Percentiles rank a stretch among this genome's conserved stretches.
Conservation (phyloP, 1,284 basidiomycete species). For the Marasmius sp. region DNA sequence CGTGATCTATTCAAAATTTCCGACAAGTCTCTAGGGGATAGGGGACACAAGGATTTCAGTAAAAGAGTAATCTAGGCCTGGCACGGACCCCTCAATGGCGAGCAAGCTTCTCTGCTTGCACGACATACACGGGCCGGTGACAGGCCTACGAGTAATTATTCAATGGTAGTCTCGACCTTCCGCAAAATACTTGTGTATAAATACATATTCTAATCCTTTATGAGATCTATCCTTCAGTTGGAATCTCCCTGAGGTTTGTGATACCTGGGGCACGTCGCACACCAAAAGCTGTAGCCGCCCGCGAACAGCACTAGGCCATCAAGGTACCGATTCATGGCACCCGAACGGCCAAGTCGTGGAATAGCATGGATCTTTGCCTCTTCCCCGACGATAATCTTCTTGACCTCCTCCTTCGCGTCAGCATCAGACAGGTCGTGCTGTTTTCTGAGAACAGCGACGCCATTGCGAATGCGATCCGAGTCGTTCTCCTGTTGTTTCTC, state of each 20-base stretch:
- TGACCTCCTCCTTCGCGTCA: conserved; percentile 15
- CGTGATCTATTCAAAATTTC: no score
- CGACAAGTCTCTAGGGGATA: no score
- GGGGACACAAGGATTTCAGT: no score
- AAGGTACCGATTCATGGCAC: conserved; percentile 13
- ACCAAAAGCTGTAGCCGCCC: conserved; percentile 20
- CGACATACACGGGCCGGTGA: no score
- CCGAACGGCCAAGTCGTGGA: neutral
- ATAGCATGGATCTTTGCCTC: conserved; percentile 16
- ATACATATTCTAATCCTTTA: no score
- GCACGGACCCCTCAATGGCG: no score
- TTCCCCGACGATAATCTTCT: conserved; percentile 18
- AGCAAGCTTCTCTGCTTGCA: no score
- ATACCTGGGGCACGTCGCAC: conserved; percentile 19
- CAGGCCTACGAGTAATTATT: no score
- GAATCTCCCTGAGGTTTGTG: conserved; percentile 14
- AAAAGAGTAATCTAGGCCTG: no score
- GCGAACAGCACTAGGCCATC: conserved; percentile 17
- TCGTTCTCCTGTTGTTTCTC: conserved; percentile 15
- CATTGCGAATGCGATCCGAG: conserved; percentile 21
- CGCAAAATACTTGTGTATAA: no score
- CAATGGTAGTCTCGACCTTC: no score
- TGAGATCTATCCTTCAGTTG: no score
- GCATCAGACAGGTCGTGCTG: conserved; percentile 16
- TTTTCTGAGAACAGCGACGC: conserved; percentile 19